Percentiles rank a stretch among this genome's conserved stretches.
Conservation (phyloP, 495 filamentous ascomycete species). For the Xylaria scruposa region DNA sequence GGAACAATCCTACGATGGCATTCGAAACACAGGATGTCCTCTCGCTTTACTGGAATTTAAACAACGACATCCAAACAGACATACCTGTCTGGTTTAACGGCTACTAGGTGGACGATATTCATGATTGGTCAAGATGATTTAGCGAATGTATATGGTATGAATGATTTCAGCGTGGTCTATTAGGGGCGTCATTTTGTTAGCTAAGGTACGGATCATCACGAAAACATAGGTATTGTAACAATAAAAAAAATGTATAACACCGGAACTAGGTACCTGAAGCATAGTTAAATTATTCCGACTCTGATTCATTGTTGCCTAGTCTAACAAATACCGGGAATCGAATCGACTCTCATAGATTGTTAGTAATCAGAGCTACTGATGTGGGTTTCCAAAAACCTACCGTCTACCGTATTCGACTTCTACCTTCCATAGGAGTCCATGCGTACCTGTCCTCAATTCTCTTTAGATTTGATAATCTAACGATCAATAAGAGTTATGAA, state of each 20-base stretch:
- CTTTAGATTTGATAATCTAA: neutral
- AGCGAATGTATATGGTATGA: neutral
- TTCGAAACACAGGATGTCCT: conserved; percentile 5
- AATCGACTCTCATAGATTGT: no score
- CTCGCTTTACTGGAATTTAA: conserved; percentile 12
- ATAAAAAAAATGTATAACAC: neutral
- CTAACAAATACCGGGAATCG: no score
- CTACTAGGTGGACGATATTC: conserved; percentile 13
- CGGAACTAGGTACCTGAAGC: neutral
- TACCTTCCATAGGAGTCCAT: neutral
- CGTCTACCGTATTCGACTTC: neutral
- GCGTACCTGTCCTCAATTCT: neutral
- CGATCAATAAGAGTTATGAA: neutral
- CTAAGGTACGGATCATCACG: neutral
- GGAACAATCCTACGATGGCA: conserved; percentile 5
- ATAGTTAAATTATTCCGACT: neutral
- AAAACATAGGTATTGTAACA: neutral
- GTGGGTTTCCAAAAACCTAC: neutral
- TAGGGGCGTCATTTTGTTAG: neutral
- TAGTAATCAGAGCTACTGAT: no score
- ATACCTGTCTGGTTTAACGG: conserved; percentile 26
- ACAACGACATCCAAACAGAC: conserved; percentile 20
- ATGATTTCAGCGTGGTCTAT: neutral
- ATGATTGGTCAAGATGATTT: neutral
- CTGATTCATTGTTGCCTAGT: neutral